phyloP scores from a whole-genome alignment of 116 monocot genomes.

The Zostera marina region DNA sequence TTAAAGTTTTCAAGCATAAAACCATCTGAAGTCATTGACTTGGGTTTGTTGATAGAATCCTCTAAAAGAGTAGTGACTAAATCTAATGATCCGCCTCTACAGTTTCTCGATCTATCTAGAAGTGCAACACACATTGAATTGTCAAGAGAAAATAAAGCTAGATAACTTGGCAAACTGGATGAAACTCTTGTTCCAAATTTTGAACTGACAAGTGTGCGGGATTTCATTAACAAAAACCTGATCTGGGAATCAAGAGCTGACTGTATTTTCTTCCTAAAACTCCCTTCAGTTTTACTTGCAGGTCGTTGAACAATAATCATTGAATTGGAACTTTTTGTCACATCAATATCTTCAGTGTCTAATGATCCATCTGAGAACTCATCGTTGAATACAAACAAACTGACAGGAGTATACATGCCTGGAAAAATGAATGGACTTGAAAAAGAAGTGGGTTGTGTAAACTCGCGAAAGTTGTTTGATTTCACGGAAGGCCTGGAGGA shows the following conservation, averaged over 20 bases:
- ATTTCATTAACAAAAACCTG: slow-evolving; percentile 83
- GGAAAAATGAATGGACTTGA: slow-evolving; percentile 34
- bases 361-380: slow-evolving; percentile 28
- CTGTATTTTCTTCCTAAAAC: slow-evolving; percentile 56
- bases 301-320: slow-evolving; percentile 54
- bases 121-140: slow-evolving; percentile 57
- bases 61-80: slow-evolving; percentile 44
- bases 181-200: slow-evolving; percentile 38
- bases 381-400: slow-evolving; percentile 76
- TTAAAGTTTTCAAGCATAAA: slow-evolving; percentile 32
- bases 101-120: slow-evolving; percentile 37
- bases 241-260: slow-evolving; percentile 72
- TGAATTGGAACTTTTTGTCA: slow-evolving; percentile 42
- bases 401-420: slow-evolving; percentile 56
- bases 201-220: slow-evolving; percentile 33
- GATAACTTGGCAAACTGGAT: slow-evolving; percentile 14
- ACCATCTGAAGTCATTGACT: slow-evolving; percentile 21
- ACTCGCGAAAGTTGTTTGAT: slow-evolving; percentile 26
- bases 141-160: slow-evolving; percentile 86
- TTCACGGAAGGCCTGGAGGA: slow-evolving; percentile 36
- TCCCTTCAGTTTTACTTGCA: slow-evolving; percentile 37
- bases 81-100: slow-evolving; percentile 45
- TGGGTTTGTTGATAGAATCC: slow-evolving; percentile 14
- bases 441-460: slow-evolving; percentile 39
- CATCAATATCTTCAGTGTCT: slow-evolving; percentile 25